A percentile compares a stretch with the other conserved stretches of the same genome.
Conservation (phyloP, 495 filamentous ascomycete species). For the Penicillium psychrofluorescens region DNA sequence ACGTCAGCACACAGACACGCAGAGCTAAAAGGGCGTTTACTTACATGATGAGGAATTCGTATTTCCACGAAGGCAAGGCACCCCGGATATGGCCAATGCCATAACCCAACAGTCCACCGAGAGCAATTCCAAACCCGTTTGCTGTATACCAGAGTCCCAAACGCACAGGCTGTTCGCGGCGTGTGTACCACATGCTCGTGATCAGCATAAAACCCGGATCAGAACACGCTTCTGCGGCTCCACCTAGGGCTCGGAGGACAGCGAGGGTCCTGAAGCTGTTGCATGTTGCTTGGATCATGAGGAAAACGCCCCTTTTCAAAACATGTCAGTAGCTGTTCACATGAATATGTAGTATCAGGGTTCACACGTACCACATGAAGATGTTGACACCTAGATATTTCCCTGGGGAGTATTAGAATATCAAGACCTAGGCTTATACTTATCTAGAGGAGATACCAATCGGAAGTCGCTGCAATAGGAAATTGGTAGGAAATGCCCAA, state of each 20-base stretch:
- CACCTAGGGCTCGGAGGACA: conserved; percentile 41
- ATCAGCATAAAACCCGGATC: conserved; percentile 32
- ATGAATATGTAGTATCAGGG: not conserved
- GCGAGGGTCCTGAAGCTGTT: conserved; percentile 47
- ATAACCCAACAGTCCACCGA: conserved; percentile 53
- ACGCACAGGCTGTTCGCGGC: conserved; percentile 50
- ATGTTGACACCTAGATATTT: conserved; percentile 55
- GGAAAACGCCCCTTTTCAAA: conserved; percentile 40
- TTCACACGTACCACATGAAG: conserved; percentile 42
- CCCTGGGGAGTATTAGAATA: conserved; percentile 16
- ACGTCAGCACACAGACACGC: not conserved
- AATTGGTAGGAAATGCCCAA: conserved; percentile 44
- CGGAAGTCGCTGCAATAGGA: conserved; percentile 51
- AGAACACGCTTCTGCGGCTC: conserved; percentile 49
- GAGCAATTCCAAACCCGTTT: conserved; percentile 51
- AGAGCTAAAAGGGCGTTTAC: not conserved
- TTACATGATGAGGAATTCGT: conserved; percentile 46
- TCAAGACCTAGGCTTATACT: too few relatives aligned
- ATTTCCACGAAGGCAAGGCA: conserved; percentile 48
- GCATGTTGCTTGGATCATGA: conserved; percentile 48
- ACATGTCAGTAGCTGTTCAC: not conserved
- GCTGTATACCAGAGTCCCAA: conserved; percentile 55
- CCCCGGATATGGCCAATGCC: conserved; percentile 50
- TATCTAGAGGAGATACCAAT: conserved; percentile 24
- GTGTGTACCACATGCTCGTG: conserved; percentile 45